Evolutionary conservation across 2,329 filamentous ascomycete genomes (phyloP).

Genomic region (Microsporum audouinii): DNA sequence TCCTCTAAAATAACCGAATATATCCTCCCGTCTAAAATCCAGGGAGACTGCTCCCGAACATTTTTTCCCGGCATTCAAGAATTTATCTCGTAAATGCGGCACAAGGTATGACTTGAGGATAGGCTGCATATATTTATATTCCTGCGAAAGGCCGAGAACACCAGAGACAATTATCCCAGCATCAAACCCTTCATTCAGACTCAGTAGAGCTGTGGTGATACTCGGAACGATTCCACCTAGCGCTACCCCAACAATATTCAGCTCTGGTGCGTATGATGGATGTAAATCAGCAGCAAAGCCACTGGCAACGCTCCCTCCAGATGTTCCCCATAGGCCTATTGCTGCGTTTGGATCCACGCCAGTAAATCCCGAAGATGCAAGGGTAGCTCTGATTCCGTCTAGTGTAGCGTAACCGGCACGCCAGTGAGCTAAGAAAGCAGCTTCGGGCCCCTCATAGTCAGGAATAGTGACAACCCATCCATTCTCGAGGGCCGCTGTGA

Average conservation of each 20-base stretch:
- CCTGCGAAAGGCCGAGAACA: conserved; percentile 20
- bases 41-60: conserved; percentile 17
- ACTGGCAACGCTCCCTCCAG: conserved; percentile 42
- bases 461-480: conserved; percentile 42
- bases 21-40: conserved; percentile 16
- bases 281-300: conserved; percentile 43
- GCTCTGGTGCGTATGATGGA: conserved; percentile 40
- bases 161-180: conserved; percentile 29
- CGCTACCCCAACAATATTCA: conserved; percentile 39
- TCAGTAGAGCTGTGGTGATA: conserved; percentile 27
- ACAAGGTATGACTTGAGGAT: conserved; percentile 15
- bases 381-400: conserved; percentile 34
- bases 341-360: conserved; percentile 24
- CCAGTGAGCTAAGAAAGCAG: conserved; percentile 34
- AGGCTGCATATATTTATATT: conserved; percentile 17
- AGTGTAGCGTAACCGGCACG: conserved; percentile 36
- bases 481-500: conserved; percentile 29
- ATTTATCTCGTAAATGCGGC: conserved; percentile 14
- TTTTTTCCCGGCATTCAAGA: conserved; percentile 16
- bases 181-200: conserved; percentile 23
- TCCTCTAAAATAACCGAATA: conserved; percentile 16
- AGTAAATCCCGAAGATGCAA: conserved; percentile 21
- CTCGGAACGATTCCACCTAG: conserved; percentile 40
- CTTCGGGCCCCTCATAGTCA: conserved; percentile 37
- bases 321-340: conserved; percentile 45